Conservation (phyloP, 2,329 filamentous ascomycete species). For the Teratosphaeria viscida region DNA sequence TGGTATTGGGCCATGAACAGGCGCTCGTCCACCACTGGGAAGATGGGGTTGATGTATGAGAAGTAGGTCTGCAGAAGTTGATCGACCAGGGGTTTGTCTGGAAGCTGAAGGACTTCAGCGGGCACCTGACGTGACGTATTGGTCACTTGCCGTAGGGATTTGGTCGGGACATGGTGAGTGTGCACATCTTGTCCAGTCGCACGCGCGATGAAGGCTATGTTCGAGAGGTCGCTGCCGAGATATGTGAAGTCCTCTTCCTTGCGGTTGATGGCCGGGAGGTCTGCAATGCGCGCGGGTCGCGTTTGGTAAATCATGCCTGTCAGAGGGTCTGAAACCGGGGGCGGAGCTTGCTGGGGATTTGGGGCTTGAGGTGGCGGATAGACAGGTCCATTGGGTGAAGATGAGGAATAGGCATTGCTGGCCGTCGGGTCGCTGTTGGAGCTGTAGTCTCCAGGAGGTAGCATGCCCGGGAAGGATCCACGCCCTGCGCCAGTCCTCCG, state of each 20-base stretch:
- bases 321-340: background rate
- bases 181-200: background rate
- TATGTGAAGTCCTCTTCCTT: background rate
- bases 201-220: background rate
- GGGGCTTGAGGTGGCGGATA: background rate
- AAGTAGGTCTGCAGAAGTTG: background rate
- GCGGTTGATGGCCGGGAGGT: background rate
- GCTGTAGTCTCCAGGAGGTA: background rate
- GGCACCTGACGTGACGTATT: background rate
- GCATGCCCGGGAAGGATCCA: background rate
- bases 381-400: background rate
- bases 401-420: background rate
- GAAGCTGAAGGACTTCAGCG: background rate
- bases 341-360: background rate
- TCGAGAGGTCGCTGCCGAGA: background rate
- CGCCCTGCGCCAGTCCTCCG: background rate
- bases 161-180: background rate
- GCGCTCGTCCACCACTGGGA: background rate
- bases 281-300: background rate
- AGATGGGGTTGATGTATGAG: background rate
- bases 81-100: background rate
- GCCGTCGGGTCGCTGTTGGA: background rate
- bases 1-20: background rate
- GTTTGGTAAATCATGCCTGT: background rate
- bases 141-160: background rate